A percentile compares a stretch with the other conserved stretches of the same genome.
These are phyloP conservation scores for Sporothrix pallida DNA, from an alignment of 2,329 filamentous ascomycete genomes.

Conservation along the genomic window DNA sequence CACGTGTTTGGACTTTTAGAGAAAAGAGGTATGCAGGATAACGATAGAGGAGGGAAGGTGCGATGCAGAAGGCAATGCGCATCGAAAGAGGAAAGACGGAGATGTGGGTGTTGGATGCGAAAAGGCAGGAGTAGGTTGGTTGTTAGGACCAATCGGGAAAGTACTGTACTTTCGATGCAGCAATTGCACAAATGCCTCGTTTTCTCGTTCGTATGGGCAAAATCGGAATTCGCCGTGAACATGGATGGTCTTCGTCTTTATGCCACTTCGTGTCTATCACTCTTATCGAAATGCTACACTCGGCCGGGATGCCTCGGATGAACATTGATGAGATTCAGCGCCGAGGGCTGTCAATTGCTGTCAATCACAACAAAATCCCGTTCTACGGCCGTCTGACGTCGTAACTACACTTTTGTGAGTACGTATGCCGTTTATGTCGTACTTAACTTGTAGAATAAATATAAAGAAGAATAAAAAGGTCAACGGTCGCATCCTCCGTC, in stretches of 20 bases:
- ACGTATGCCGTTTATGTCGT: neutral
- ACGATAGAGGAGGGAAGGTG: neutral
- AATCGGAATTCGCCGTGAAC: neutral
- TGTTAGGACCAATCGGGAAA: constrained; percentile 7
- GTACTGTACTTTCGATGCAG: neutral
- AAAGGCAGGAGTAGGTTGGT: neutral
- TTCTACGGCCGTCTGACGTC: neutral
- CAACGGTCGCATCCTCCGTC: neutral
- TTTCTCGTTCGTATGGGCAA: neutral
- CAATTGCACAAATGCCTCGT: neutral
- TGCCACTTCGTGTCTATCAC: neutral
- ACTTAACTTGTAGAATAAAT: neutral
- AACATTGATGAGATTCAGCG: neutral
- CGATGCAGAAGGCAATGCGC: neutral
- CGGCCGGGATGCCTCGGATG: neutral
- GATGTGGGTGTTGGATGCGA: neutral
- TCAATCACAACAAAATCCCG: neutral
- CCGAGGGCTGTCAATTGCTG: neutral
- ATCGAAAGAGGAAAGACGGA: constrained; percentile 9
- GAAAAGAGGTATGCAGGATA: neutral
- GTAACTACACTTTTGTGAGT: neutral
- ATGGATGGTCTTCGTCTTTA: neutral
- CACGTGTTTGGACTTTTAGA: constrained; percentile 12
- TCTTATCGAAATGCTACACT: neutral
- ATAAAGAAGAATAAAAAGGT: neutral